A percentile compares a stretch with the other conserved stretches of the same genome.
Conservation (phyloP, 2,329 filamentous ascomycete genomes). For the Neobulgaria alba region DNA sequence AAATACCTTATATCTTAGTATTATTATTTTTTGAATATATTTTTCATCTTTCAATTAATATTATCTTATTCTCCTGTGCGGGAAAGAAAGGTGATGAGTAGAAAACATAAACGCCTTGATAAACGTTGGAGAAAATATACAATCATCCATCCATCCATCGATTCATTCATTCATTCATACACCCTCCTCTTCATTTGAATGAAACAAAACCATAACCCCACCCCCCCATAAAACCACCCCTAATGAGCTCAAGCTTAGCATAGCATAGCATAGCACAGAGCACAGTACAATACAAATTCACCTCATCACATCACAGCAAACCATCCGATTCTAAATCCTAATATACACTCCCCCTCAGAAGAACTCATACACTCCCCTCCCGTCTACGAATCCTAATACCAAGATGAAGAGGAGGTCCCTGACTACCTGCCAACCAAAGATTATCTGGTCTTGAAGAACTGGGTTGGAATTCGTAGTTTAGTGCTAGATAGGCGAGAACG, state of each 20-base stretch:
- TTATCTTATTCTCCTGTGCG: too few relatives aligned
- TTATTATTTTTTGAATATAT: too few relatives aligned
- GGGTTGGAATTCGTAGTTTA: conserved; percentile 20
- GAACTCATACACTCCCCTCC: conserved; percentile 7
- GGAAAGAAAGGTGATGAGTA: too few relatives aligned
- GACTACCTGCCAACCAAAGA: conserved; percentile 26
- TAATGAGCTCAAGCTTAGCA: too few relatives aligned
- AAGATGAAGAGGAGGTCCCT: conserved; percentile 26
- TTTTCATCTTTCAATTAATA: too few relatives aligned
- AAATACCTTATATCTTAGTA: too few relatives aligned
- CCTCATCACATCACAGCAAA: background rate
- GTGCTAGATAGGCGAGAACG: conserved; percentile 20
- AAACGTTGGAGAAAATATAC: too few relatives aligned
- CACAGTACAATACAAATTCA: background rate
- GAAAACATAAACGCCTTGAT: too few relatives aligned
- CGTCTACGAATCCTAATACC: conserved; percentile 22
- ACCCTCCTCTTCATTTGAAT: background rate
- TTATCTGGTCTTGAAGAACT: conserved; percentile 26
- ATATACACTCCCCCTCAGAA: background rate
- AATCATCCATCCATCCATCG: background rate
- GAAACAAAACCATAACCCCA: background rate
- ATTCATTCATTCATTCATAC: background rate
- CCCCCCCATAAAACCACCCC: too few relatives aligned
- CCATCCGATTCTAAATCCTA: background rate
- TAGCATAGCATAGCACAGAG: too few relatives aligned